Evolutionary conservation across 805 yeast genomes (phyloP), one percentile per base, ranked within the genome.

Genomic region (Lachancea sp.): DNA sequence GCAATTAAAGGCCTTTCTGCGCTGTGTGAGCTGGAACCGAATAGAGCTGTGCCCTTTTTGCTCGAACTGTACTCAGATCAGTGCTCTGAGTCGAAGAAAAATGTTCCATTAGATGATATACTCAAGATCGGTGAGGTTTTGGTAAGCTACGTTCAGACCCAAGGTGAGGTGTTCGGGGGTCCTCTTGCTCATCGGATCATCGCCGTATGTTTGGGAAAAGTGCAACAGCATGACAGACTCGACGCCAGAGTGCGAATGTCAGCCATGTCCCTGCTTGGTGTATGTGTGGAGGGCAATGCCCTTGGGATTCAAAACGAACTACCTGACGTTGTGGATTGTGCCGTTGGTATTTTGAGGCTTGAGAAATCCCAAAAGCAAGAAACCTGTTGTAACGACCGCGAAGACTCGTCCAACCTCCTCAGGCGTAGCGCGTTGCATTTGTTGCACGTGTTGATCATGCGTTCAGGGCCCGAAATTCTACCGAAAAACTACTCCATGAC

Each of bases 51-150:
- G 2, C 56, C 63, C 2, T 54, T 62, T 2, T 56, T 78, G 16
- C 47, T 68, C 3, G 48, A 63, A 2, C 48, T 72, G 3, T 77
- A 74, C 45, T 48, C 50, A 8, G 61, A 65, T 37, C 34, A 40
- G 18, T 22, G 38, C 0, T n/a, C 29, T 2, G 52, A 54, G 5
- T 52, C 58, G 34, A 56, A 53, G 2, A 55, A 46, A 7, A 15
- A 8, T 4, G 11, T 4, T 7, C 49, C 47, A 13, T 32, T 85
- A 1, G 96, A 88, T 53, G 83, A 79, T 41, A 63, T 81, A n/a
- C 63, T 92, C 36, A 75, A 83, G 44, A 65, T 85, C 13, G 97
- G 97, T 23, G 98, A 90, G 57, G 92, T 83, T 1, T 49, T 90
- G 1, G 60, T 77, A 19, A 70, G 84, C 21, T 77, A 71, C 45